A percentile compares a stretch with the other conserved stretches of the same genome.
These are phyloP conservation scores for Myxozyma neotropica DNA, from an alignment of 805 yeast genomes.

Conservation along the genomic window DNA sequence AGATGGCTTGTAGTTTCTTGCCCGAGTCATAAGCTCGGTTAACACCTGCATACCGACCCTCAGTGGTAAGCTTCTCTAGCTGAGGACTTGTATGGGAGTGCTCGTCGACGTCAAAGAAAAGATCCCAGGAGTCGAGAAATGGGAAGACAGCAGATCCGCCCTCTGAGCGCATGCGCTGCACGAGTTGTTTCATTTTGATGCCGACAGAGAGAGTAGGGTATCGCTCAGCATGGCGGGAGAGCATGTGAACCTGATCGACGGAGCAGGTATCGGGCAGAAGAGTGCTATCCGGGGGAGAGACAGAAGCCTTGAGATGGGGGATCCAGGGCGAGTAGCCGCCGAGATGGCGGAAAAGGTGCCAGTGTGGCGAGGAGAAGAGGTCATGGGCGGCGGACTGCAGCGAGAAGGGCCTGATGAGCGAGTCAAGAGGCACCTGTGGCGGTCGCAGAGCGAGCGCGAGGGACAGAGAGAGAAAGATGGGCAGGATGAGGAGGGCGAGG, in stretches of 20 bases:
- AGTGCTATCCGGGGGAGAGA: not conserved
- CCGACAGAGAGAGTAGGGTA: slow-evolving; percentile 29
- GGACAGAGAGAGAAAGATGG: not conserved
- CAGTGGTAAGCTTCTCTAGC: slow-evolving; percentile 24
- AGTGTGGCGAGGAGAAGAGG: not conserved
- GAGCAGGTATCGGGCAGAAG: slow-evolving; percentile 13
- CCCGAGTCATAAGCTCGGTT: slow-evolving; percentile 17
- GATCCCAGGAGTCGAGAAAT: slow-evolving; percentile 22
- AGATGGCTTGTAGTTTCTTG: slow-evolving; percentile 3
- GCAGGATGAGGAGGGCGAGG: not conserved
- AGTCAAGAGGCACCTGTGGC: not conserved
- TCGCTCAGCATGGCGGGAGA: slow-evolving; percentile 30
- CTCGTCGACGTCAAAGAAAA: slow-evolving; percentile 24
- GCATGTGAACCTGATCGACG: slow-evolving; percentile 32
- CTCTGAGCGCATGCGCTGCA: slow-evolving; percentile 12
- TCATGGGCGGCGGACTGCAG: not conserved
- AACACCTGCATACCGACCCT: slow-evolving; percentile 23
- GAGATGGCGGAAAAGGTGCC: slow-evolving; percentile 16
- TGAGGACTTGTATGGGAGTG: not conserved
- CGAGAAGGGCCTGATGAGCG: not conserved
- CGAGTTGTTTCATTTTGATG: slow-evolving; percentile 19
- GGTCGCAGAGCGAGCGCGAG: not conserved
- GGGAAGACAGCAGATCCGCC: slow-evolving; percentile 11
- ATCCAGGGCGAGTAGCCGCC: slow-evolving; percentile 34
- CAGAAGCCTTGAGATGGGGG: slow-evolving; percentile 9